Conservation (phyloP, 2,329 filamentous ascomycete genomes). For the Diaporthe destruens region DNA sequence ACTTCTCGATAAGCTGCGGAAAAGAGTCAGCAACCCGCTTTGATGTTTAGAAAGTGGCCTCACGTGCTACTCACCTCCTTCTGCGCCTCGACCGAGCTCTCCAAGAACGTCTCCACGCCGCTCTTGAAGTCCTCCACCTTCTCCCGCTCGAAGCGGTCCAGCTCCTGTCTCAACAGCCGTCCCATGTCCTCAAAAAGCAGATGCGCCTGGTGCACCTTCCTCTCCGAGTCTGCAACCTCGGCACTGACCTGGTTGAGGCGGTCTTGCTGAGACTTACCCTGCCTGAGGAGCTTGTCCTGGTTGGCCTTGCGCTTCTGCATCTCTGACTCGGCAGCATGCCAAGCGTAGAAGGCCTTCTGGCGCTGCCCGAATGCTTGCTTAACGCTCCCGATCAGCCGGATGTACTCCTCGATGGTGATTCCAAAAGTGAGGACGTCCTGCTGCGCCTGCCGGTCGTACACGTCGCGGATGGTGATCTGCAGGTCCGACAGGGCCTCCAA, state of each 20-base stretch:
- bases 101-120: slow-evolving; percentile 95
- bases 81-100: slow-evolving; percentile 96
- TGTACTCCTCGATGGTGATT: slow-evolving; percentile 98
- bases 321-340: slow-evolving; percentile 92
- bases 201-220: slow-evolving; percentile 89
- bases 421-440: slow-evolving; percentile 96
- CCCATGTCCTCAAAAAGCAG: slow-evolving; percentile 98
- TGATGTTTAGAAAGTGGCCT: not conserved
- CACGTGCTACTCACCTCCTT: slow-evolving; percentile 80
- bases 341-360: slow-evolving; percentile 95
- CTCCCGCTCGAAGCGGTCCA: slow-evolving; percentile 94
- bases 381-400: slow-evolving; percentile 92
- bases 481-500: slow-evolving; percentile 93
- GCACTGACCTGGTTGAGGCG: slow-evolving; percentile 91
- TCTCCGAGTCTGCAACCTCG: slow-evolving; percentile 94
- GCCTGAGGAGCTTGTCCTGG: slow-evolving; percentile 94
- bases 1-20: slow-evolving; percentile 80
- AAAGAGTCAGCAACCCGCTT: slow-evolving; percentile 45
- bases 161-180: slow-evolving; percentile 86
- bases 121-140: slow-evolving; percentile 99
- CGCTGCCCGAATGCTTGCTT: slow-evolving; percentile 93
- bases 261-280: slow-evolving; percentile 96
- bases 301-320: slow-evolving; percentile 88
- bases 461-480: slow-evolving; percentile 91
- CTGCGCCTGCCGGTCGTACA: slow-evolving; percentile 96